A percentile compares a stretch with the other conserved stretches of the same genome.
phyloP scores from a whole-genome alignment of 179 eudicot genomes.

The Nepenthes alata region DNA sequence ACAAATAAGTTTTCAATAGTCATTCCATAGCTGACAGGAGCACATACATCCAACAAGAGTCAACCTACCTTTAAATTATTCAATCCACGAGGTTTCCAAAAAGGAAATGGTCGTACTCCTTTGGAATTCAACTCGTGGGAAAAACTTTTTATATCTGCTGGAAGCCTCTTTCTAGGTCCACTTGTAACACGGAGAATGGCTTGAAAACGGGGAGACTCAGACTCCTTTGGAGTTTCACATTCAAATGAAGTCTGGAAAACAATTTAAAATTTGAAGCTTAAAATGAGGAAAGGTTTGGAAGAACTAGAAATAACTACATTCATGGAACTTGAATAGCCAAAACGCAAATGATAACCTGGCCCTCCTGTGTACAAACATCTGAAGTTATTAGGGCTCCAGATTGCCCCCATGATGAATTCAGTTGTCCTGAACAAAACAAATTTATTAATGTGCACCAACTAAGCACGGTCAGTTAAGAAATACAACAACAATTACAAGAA shows the following conservation, averaged over 20 bases:
- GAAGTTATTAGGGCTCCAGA: constrained; percentile 52
- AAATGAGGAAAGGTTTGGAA: not conserved
- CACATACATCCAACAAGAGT: constrained; percentile 4
- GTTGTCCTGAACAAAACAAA: constrained; percentile 31
- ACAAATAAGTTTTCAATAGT: constrained; percentile 2
- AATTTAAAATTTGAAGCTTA: constrained; percentile 5
- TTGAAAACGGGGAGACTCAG: constrained; percentile 99
- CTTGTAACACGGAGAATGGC: constrained; percentile 95
- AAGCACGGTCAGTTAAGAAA: no score
- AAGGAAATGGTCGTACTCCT: constrained; percentile 84
- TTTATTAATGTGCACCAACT: not conserved
- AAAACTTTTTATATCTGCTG: constrained; percentile 87
- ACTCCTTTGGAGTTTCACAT: constrained; percentile 95
- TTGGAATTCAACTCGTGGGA: constrained; percentile 95
- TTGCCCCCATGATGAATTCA: constrained; percentile 50
- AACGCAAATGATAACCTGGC: constrained; percentile 40
- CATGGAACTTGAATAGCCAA: not conserved
- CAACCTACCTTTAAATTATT: constrained; percentile 75
- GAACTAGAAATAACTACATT: not conserved
- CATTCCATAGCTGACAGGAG: constrained; percentile 1
- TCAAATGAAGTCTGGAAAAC: constrained; percentile 55
- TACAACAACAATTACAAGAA: no score
- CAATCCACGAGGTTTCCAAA: constrained; percentile 91
- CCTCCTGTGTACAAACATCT: constrained; percentile 70
- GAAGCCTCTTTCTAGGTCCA: constrained; percentile 88